Evolutionary conservation across 2,329 filamentous ascomycete species (phyloP).

Genomic region (Pseudogymnoascus sp.): DNA sequence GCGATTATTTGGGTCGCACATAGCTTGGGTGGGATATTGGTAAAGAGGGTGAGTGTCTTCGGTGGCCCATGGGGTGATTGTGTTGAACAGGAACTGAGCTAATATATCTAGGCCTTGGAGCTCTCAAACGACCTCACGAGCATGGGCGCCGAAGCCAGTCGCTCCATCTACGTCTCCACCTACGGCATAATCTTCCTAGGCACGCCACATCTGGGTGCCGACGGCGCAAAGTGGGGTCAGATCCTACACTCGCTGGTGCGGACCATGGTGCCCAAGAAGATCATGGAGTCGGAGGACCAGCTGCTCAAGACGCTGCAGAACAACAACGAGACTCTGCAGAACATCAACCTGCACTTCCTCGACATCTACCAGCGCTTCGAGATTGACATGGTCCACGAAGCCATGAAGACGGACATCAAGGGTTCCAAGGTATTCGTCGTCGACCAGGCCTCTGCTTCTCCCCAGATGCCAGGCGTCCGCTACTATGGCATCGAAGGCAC

Average conservation of each 20-base stretch:
- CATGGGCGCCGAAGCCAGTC: constrained; percentile 53
- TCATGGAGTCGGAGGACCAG: constrained; percentile 59
- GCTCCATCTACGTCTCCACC: constrained; percentile 65
- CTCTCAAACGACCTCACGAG: constrained; percentile 55
- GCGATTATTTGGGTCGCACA: constrained; percentile 72
- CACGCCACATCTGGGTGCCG: constrained; percentile 65
- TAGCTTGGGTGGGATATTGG: constrained; percentile 63
- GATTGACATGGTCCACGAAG: constrained; percentile 71
- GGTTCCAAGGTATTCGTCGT: constrained; percentile 58
- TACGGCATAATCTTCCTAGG: constrained; percentile 71
- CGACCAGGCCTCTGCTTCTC: constrained; percentile 60
- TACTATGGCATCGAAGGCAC: constrained; percentile 68
- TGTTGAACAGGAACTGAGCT: neutral
- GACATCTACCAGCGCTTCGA: constrained; percentile 63
- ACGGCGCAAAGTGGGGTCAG: constrained; percentile 58
- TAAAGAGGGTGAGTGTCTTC: constrained; percentile 43
- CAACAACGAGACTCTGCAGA: constrained; percentile 65
- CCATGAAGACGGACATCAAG: constrained; percentile 60
- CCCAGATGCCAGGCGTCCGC: constrained; percentile 59
- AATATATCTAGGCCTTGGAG: constrained; percentile 41
- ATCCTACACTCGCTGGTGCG: constrained; percentile 61
- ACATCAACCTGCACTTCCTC: constrained; percentile 65
- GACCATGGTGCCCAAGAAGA: constrained; percentile 53
- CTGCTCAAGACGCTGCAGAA: constrained; percentile 63
- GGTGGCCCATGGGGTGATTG: too few species aligned